Base-by-base conservation (phyloP, 257 asterid genomes). In the Asclepias syriaca region DNA sequence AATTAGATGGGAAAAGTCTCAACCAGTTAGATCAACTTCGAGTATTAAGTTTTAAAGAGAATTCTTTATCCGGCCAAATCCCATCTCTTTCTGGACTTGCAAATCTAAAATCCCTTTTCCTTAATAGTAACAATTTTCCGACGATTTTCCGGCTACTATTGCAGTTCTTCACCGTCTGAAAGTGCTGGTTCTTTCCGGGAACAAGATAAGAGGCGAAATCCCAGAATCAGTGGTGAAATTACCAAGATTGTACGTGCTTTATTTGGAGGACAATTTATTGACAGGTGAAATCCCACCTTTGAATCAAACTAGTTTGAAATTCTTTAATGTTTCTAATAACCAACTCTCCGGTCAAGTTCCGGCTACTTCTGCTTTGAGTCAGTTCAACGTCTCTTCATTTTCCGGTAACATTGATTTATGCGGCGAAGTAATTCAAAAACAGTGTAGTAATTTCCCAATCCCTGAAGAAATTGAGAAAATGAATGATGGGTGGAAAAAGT, bases 21-120 rank as follows among this genome's bases (percentile, higher is more conserved):
- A 90, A 92, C 66, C 83, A 80, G 72, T 80, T 94, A 80, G 96
- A 94, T 81, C 97, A 91, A 75, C 78, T 94, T 9, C 79, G 99
- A 64, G 98, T 94, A 59, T 74, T 94, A 8, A 88, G 96, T 85
- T 88, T 94, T 80, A 94, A 94, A 71, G 83, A 82, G 1, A 91
- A 94, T 76, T 85, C 83, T 1, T 80, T 91, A 59, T 78, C 90
- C 16, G 99, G 99, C 32, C 78, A 69, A 82, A 90, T 94, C 78
- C 99, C 99, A 1, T 64, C 73, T 14, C 81, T 91, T 48, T 78
- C 86, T 6, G 87, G 87, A 79, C 91, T 94, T 32, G 76, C 22
- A 2, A 94, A 91, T 45, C 97, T 94, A 55, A 94, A 94, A 75
- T 82, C 97, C 3, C 81, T 94, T 12, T 94, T 46, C 83, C 93